A percentile compares a stretch with the other conserved stretches of the same genome.
These are phyloP conservation scores for Blastobotrys attinorum DNA, from an alignment of 805 yeast genomes.

Conservation along the genomic window DNA sequence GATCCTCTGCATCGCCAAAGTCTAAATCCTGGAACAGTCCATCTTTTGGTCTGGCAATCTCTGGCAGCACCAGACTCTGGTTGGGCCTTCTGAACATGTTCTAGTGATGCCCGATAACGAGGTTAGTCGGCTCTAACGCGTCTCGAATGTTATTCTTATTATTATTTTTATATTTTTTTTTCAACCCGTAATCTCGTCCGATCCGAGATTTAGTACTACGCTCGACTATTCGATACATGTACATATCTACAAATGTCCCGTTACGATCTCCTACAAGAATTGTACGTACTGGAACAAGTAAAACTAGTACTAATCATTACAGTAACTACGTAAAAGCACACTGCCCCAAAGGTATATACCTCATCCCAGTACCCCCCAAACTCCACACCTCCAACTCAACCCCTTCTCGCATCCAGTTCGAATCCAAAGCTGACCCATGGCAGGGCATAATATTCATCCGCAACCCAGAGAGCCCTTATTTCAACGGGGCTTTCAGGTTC, in stretches of 20 bases:
- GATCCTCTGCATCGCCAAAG: background rate
- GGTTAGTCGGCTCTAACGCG: too few species aligned
- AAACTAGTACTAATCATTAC: conserved; percentile 1
- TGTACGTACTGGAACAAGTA: background rate
- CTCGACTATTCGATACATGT: too few species aligned
- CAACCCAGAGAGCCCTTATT: conserved; percentile 1
- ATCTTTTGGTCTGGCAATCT: background rate
- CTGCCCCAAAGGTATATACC: conserved; percentile 8
- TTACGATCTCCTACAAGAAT: conserved; percentile 3
- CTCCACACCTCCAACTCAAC: background rate
- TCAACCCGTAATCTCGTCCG: too few species aligned
- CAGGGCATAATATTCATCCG: conserved; percentile 11
- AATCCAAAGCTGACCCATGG: conserved; percentile 8
- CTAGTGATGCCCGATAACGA: background rate
- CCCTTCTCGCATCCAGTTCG: background rate
- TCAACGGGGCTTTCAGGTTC: conserved; percentile 9
- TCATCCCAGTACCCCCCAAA: conserved; percentile 7
- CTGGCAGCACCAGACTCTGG: background rate
- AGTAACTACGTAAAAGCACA: conserved; percentile 7
- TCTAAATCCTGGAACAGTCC: background rate
- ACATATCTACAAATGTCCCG: too few species aligned
- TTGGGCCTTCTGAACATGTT: background rate
- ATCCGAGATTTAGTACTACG: too few species aligned
- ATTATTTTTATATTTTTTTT: too few species aligned
- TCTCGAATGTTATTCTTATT: background rate